phyloP scores from a whole-genome alignment of 2,329 filamentous ascomycete species.

The Colletotrichum nymphaeae region DNA sequence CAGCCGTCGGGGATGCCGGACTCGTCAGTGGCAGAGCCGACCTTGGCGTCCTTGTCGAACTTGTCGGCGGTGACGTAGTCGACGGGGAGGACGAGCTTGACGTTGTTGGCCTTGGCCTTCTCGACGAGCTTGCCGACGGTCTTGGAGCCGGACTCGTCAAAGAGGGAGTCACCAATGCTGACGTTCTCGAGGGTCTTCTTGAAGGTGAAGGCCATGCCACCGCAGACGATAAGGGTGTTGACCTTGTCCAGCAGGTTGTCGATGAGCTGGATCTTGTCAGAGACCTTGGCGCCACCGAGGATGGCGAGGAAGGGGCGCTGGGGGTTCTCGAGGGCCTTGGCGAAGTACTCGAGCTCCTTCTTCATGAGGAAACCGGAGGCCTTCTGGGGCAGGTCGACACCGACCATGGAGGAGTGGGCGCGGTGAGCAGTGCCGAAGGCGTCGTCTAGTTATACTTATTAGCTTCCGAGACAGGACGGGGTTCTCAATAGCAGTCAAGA shows the following conservation, averaged over 20 bases:
- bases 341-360: constrained; percentile 99
- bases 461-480: neutral
- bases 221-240: constrained; percentile 95
- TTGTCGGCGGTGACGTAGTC: constrained; percentile 98
- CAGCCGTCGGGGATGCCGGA: constrained; percentile 95
- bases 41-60: constrained; percentile 86
- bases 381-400: constrained; percentile 94
- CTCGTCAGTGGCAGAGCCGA: constrained; percentile 84
- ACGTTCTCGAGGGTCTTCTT: constrained; percentile 97
- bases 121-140: constrained; percentile 87
- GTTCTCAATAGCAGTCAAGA: constrained; percentile 5
- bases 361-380: constrained; percentile 99
- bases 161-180: constrained; percentile 89
- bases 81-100: constrained; percentile 92
- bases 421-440: constrained; percentile 98
- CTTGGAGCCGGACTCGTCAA: constrained; percentile 94
- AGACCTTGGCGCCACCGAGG: constrained; percentile 97
- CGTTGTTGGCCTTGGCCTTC: constrained; percentile 96
- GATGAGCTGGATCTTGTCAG: constrained; percentile 99
- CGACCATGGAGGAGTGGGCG: constrained; percentile 99
- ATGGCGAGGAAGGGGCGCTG: constrained; percentile 98
- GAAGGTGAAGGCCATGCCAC: constrained; percentile 99
- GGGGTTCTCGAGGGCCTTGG: constrained; percentile 92
- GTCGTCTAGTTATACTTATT: constrained; percentile 73
- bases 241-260: constrained; percentile 99